These are phyloP conservation scores for Paecilomyces variotii DNA, from an alignment of 2,329 filamentous ascomycete genomes.

Conservation along the genomic window DNA sequence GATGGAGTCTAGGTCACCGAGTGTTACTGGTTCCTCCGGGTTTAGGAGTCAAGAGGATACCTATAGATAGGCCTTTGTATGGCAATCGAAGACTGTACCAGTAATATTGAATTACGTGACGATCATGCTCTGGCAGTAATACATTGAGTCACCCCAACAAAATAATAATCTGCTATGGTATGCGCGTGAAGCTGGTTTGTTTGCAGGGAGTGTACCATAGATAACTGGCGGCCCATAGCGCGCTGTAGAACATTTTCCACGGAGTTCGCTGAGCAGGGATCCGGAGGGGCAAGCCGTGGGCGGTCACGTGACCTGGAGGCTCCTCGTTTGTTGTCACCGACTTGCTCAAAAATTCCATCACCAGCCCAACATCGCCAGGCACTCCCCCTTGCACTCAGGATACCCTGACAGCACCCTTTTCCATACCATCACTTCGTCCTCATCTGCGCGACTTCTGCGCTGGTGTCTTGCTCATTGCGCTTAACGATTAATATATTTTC, in stretches of 20 bases:
- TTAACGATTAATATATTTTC: constrained; percentile 8
- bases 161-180: background rate
- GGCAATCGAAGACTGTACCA: background rate
- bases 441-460: constrained; percentile 14
- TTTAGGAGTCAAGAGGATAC: background rate
- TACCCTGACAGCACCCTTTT: constrained; percentile 11
- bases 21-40: background rate
- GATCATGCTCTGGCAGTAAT: background rate
- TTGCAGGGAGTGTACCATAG: no score
- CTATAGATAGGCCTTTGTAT: background rate
- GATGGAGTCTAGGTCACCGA: background rate
- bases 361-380: constrained; percentile 9
- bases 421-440: constrained; percentile 7
- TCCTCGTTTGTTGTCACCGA: constrained; percentile 13
- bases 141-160: no score
- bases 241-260: background rate
- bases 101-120: background rate
- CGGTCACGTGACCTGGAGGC: constrained; percentile 9
- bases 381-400: constrained; percentile 16
- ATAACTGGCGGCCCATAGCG: no score
- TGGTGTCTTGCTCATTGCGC: constrained; percentile 7
- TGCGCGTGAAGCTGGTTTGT: no score
- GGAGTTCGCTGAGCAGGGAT: background rate
- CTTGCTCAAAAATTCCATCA: constrained; percentile 25
- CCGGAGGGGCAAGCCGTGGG: constrained; percentile 6